Base-by-base conservation (phyloP, 768 basidiomycete genomes). In the Russula abietina region DNA sequence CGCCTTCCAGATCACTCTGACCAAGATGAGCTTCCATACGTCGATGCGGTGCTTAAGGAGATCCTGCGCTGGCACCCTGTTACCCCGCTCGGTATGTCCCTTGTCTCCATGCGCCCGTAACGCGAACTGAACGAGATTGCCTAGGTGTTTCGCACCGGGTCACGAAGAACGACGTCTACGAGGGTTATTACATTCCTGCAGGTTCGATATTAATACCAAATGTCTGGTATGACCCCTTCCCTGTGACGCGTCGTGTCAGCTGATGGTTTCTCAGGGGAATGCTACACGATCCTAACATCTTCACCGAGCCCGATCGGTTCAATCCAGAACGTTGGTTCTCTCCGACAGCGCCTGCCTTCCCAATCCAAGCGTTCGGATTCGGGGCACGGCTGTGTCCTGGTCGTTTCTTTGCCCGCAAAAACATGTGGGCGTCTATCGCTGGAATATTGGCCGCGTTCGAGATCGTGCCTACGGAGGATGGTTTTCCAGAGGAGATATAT, bases 251-350 rank as follows among this genome's bases (percentile, higher is more conserved):
- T 38, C 52, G 52, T 3, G 10, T n/a, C 36, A 7, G 24, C 33
- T 6, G 33, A 53, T 38, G 33, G 10, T 11, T 19, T 24, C 52
- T n/a, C 22, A 53, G 32, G 52, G 52, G 33, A 36, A 53, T 53
- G 52, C 33, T 53, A 6, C 52, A 53, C 22, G 52, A 53, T 17
- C 52, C 52, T 8, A 24, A 53, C 22, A 38, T 53, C 52, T 53
- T 53, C 22, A n/a, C 52, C 5, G 33, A 53, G 2, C 52, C 52
- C 12, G 33, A 36, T 53, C 52, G 33, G 52, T 53, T 53, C 4
- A 17, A 53, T 36, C 52, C 50, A 36, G 52, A 36, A 53, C 52
- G 33, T 22, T 53, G 52, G 52, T 36, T 38, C n/a, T 53, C 52
- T 12, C 6, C 52, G 33, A 24, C 22, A 22, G 52, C 7, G 22